These are phyloP conservation scores for Blastobotrys terrestris DNA, from an alignment of 805 yeast genomes.

Conservation along the genomic window DNA sequence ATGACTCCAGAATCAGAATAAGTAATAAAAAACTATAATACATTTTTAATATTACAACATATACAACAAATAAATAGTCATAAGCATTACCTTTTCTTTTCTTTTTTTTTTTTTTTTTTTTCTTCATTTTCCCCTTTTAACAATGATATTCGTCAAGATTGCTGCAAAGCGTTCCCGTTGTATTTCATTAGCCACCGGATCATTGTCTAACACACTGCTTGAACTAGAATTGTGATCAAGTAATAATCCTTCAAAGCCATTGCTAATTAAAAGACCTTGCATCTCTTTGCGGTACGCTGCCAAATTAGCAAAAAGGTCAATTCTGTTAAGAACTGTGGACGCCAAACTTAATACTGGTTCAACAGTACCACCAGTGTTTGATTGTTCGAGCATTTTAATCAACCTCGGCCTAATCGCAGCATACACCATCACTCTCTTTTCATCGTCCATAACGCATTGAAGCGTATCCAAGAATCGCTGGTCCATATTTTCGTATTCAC, in stretches of 20 bases:
- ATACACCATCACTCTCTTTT: conserved; percentile 19
- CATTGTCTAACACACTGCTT: background rate
- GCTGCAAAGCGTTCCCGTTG: conserved; percentile 2
- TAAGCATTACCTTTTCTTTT: background rate
- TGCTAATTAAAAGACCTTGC: conserved; percentile 8
- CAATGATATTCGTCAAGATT: background rate
- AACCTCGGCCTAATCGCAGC: conserved; percentile 17
- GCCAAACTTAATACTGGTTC: conserved; percentile 14
- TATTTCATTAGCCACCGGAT: background rate
- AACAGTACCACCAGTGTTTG: conserved; percentile 13
- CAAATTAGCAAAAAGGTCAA: conserved; percentile 13
- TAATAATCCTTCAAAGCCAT: conserved; percentile 14
- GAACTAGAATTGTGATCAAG: background rate
- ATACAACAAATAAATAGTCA: background rate
- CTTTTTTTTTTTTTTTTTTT: too few species aligned
- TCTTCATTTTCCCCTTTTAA: background rate
- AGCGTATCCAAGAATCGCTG: conserved; percentile 18
- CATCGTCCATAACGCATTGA: conserved; percentile 10
- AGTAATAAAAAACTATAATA: background rate
- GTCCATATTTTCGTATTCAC: conserved; percentile 19
- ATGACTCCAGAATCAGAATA: too few species aligned
- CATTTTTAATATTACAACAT: background rate
- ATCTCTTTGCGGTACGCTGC: conserved; percentile 8
- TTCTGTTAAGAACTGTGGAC: conserved; percentile 11
- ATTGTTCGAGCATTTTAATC: conserved; percentile 15